Base-by-base conservation (phyloP, 495 filamentous ascomycete genomes). In the Aspergillus bertholletiae region DNA sequence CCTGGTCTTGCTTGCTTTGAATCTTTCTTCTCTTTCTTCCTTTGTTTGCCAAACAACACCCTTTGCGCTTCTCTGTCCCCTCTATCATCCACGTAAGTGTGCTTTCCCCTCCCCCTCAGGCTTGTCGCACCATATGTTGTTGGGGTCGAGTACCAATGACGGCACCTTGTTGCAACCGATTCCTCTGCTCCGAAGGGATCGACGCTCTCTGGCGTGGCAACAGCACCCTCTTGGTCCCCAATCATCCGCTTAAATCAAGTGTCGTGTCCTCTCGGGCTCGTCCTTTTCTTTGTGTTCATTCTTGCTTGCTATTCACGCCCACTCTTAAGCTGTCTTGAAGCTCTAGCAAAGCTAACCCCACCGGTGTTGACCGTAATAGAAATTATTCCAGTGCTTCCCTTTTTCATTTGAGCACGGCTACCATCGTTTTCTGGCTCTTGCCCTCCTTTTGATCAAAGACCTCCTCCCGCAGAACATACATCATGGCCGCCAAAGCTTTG, bases 401-500 rank as follows among this genome's bases (percentile, higher is more conserved):
- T 7, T 22, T 18, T 22, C 20, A 43, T 43, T 37, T 37, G n/a
- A 37, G 11, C 11, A 3, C 11, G 5, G 3, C 18, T 20, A 46
- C 17, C 26, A 46, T 22, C 28, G 46, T 46, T 37, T 22, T 45
- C 37, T n/a, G 18, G 21, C 40, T 11, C 27, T 50, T 51, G 22
- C 15, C 39, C 6, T 22, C 11, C 39, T 43, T 43, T 18, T 22
- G 3, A 20, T 18, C n/a, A 43, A 43, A 20, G 44, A 50, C 52
- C 21, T 26, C 28, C 17, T 18, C 39, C 39, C 39, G 17, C 18
- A 43, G 21, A 43, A 9, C 49, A 26, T 24, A 53, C 67, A 88
- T 65, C 70, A 94, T 93, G 89, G 83, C 87, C 51, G 72, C 83
- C 54, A 82, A 80, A 67, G 78, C 86, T 61, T 71, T 97, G 44